phyloP scores from a whole-genome alignment of 2,329 filamentous ascomycete genomes.

The Erysiphe neolycopersici region DNA sequence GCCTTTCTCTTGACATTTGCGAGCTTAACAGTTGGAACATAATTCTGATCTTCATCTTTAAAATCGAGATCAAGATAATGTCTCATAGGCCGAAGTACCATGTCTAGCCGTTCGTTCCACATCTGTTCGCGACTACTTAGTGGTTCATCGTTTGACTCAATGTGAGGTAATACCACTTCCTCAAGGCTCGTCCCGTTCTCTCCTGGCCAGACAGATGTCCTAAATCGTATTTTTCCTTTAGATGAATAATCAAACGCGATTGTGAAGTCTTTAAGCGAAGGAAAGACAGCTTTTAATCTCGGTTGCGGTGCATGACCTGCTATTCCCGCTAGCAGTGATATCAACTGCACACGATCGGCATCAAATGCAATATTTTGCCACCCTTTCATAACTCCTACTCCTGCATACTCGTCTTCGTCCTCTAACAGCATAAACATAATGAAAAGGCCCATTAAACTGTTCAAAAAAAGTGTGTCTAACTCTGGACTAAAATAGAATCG shows the following conservation, averaged over 20 bases:
- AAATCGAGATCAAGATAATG: conserved; percentile 9
- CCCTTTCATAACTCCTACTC: conserved; percentile 8
- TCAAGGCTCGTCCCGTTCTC: conserved; percentile 9
- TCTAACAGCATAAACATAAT: conserved; percentile 12
- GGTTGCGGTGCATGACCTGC: conserved; percentile 8
- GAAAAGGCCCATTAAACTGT: conserved; percentile 11
- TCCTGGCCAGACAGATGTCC: conserved; percentile 11
- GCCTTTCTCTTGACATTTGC: conserved; percentile 11
- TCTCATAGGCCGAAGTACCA: conserved; percentile 7
- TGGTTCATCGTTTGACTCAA: conserved; percentile 1
- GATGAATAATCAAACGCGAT: conserved; percentile 11
- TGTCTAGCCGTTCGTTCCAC: conserved; percentile 1
- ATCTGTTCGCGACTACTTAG: conserved; percentile 1
- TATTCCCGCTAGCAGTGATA: conserved; percentile 9
- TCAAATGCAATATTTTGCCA: conserved; percentile 13
- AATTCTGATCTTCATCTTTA: conserved; percentile 1
- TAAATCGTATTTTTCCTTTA: conserved; percentile 9
- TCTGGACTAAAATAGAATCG: conserved; percentile 11
- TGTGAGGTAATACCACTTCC: conserved; percentile 1
- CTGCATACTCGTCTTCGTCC: conserved; percentile 6
- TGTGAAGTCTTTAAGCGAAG: conserved; percentile 7
- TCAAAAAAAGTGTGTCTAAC: conserved; percentile 10
- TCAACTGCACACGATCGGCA: conserved; percentile 10
- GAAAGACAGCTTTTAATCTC: conserved; percentile 10
- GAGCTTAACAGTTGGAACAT: conserved; percentile 6